Evolutionary conservation across 2,329 filamentous ascomycete species (phyloP), one percentile per base, ranked within the genome.

Genomic region (Fusarium falciforme): DNA sequence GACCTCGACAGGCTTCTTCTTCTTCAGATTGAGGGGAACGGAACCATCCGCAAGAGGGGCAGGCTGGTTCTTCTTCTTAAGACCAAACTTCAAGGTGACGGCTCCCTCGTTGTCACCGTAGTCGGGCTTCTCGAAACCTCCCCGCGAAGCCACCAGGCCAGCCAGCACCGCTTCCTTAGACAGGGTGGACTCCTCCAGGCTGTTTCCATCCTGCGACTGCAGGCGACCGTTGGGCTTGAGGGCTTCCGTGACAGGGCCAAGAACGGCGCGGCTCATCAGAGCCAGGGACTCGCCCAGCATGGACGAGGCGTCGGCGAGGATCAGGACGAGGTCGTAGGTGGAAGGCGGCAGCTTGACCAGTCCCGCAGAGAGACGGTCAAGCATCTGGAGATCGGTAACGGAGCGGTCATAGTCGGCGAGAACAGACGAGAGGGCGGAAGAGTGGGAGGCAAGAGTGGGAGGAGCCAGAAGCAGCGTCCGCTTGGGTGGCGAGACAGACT

Each of bases 321-420:
- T 89, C 57, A 98, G 89, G 49, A 98, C 89, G 49, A 93, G 84
- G 81, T 97, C 94, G 86, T 99, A 99, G 64, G 93, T 93, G 58
- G 90, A 86, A 63, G 89, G 77, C 1, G 95, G 93, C 0, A 99
- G 91, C 9, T 91, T 87, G 66, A 96, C 94, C 40, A 98, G 87
- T 71, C 94, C 94, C 38, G 93, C 90, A 2, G 93, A 91, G 44
- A 99, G 89, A 61, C 96, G 94, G 85, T 99, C 96, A 71, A 99
- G 93, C 96, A 99, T 99, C 83, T 98, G 96, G 62, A 99, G 88
- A 81, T 99, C 96, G 71, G 95, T 96, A 54, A 89, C 87, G 73
- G 88, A 85, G 80, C 94, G 92, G 82, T 96, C 91, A 85, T 94
- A 91, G 66, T 90, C 86, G 68, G 91, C 87, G 79, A 97, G 90